Conservation (phyloP, 1,284 basidiomycete genomes). For the Ceratobasidium sp. region DNA sequence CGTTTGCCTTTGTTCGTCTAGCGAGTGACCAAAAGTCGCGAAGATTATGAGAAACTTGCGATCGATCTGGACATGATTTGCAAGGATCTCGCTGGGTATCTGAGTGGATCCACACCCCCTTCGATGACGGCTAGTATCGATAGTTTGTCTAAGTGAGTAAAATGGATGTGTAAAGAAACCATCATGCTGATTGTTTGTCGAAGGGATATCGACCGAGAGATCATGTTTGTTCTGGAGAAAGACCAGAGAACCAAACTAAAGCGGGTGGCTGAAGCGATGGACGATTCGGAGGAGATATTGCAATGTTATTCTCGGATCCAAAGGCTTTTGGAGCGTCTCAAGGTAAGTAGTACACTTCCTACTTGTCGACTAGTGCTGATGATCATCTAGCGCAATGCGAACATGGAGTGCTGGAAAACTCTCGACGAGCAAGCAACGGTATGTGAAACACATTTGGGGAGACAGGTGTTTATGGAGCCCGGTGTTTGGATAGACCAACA, state of each 20-base stretch:
- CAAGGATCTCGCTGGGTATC: not conserved
- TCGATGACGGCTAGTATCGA: not conserved
- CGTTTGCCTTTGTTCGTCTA: not conserved
- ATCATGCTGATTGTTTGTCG: not conserved
- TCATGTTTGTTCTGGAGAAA: not conserved
- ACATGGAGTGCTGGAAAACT: slow-evolving; percentile 8
- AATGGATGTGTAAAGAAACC: no score
- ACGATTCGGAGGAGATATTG: not conserved
- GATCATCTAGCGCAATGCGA: slow-evolving; percentile 5
- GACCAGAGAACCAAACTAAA: not conserved
- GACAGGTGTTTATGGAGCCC: not conserved
- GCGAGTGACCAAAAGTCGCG: not conserved
- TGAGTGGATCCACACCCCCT: not conserved
- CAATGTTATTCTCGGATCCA: slow-evolving; percentile 2
- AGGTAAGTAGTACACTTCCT: not conserved
- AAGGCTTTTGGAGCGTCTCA: not conserved
- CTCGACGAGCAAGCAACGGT: slow-evolving; percentile 11
- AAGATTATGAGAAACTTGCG: not conserved
- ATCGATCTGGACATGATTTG: not conserved
- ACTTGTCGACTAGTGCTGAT: not conserved
- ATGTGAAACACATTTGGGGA: not conserved
- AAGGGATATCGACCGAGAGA: not conserved
- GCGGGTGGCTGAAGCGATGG: not conserved
- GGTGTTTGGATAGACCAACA: not conserved
- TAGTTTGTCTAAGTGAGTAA: not conserved